Evolutionary conservation across 2,329 filamentous ascomycete species (phyloP), one percentile per base, ranked within the genome.

Genomic region (Xylaria sp.): DNA sequence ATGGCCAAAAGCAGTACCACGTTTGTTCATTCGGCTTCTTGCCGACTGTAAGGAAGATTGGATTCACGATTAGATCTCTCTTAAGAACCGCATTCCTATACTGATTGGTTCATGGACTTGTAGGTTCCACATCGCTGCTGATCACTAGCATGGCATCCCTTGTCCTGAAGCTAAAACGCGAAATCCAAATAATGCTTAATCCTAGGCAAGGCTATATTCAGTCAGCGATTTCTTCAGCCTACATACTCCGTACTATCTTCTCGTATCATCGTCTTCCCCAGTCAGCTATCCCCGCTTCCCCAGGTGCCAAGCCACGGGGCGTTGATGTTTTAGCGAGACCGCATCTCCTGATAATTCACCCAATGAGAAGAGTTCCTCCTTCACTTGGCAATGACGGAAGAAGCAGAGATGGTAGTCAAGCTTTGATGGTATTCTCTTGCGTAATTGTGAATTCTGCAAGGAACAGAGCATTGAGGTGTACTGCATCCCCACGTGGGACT

Each of bases 231-330:
- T 44, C 23, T 37, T 25, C 13, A 28, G 20, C 48, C 32, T 39
- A 28, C 28, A 28, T 28, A 28, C 28, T 25, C 23, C 3, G 28
- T 28, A 28, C 28, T 28, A 37, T 50, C 15, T 51, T 32, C 51
- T 56, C 37, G 44, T 37, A 46, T 5, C n/a, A 39, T 59, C 18
- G 32, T 20, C 55, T 28, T 44, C 13, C 13, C n/a, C 32, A 8
- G 54, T 63, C 28, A 20, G 39, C 51, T 13, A 20, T 60, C 63
- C 48, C 64, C 68, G 60, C 64, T 70, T 67, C 68, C 68, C 63
- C 68, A 51, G 66, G 61, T 59, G 52, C 63, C 56, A 65, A 62
- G 66, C 55, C 10, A 48, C 25, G 28, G 5, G 48, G 46, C 50
- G 28, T 39, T 5, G 34, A 20, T 23, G 59, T 28, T 54, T 50